Evolutionary conservation across 2,329 filamentous ascomycete species (phyloP).

Genomic region (Hansfordia pulvinata): DNA sequence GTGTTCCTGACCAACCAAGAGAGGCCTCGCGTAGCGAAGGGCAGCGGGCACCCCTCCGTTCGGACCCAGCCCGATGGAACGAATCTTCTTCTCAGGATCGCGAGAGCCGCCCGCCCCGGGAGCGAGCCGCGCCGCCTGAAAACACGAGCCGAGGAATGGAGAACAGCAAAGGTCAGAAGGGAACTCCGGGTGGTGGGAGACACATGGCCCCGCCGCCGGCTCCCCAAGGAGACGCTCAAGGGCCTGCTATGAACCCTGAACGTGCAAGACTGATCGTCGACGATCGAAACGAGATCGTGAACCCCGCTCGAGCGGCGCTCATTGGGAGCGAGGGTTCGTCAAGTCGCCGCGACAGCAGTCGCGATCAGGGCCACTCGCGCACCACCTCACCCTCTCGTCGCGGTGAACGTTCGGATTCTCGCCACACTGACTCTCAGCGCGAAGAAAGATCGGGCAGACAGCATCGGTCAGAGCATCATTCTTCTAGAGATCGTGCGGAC

Average conservation of each 20-base stretch:
- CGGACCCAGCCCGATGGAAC: conserved; percentile 13
- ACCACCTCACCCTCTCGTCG: conserved; percentile 34
- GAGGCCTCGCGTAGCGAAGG: conserved; percentile 24
- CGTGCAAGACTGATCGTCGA: conserved; percentile 32
- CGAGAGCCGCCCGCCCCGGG: conserved; percentile 14
- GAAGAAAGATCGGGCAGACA: conserved; percentile 34
- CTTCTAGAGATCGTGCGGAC: too few species aligned
- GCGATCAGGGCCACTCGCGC: conserved; percentile 22
- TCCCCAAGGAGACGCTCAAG: conserved; percentile 17
- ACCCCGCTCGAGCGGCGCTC: conserved; percentile 32
- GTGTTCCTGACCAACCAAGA: conserved; percentile 21
- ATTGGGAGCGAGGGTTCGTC: conserved; percentile 24
- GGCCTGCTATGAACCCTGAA: conserved; percentile 40
- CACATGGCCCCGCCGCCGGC: conserved; percentile 16
- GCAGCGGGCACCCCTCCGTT: conserved; percentile 19
- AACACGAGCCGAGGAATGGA: conserved; percentile 12
- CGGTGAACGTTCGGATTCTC: conserved; percentile 20
- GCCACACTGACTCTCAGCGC: conserved; percentile 22
- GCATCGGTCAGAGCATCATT: conserved; percentile 21
- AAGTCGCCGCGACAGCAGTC: conserved; percentile 22
- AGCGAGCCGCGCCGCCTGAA: conserved; percentile 16
- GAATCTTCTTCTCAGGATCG: conserved; percentile 23
- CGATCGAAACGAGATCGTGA: conserved; percentile 26
- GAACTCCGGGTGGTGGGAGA: conserved; percentile 13
- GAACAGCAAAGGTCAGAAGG: conserved; percentile 10